A percentile compares a stretch with the other conserved stretches of the same genome.
Conservation (phyloP, 179 eudicot species). For the Corrigiola litoralis region DNA sequence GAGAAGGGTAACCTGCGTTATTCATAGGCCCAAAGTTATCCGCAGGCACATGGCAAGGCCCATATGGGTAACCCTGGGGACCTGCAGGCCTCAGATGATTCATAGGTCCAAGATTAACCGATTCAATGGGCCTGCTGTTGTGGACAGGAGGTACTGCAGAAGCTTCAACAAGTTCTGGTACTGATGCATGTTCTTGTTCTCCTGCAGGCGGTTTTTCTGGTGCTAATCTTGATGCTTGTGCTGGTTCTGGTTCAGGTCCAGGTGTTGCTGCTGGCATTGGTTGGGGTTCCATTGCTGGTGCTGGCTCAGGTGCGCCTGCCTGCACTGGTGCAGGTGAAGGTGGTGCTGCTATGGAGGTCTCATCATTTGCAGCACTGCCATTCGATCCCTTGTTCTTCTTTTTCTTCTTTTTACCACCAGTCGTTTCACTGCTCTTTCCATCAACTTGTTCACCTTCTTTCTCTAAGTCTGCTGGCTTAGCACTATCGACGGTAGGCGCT, state of each 20-base stretch:
- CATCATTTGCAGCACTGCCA: slow-evolving; percentile 7
- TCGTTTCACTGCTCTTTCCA: slow-evolving; percentile 2
- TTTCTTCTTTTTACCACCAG: slow-evolving; percentile 26
- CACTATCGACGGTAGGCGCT: neutral
- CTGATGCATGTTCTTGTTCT: neutral
- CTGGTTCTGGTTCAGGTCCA: neutral
- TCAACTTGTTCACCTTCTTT: slow-evolving; percentile 3
- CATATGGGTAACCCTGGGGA: neutral
- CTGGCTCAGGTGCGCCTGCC: neutral
- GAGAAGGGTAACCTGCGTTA: slow-evolving; percentile 9
- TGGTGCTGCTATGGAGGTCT: neutral
- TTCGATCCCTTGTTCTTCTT: slow-evolving; percentile 20
- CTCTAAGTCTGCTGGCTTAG: slow-evolving; percentile 1
- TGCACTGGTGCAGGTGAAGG: neutral
- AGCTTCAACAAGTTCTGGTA: neutral
- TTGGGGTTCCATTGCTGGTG: too few relatives aligned
- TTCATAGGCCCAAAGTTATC: slow-evolving; percentile 13
- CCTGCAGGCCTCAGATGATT: slow-evolving; percentile 5
- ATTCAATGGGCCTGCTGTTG: slow-evolving; percentile 8
- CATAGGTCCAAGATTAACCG: neutral
- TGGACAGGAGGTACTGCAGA: slow-evolving; percentile 1
- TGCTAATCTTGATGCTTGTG: neutral
- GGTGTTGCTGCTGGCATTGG: slow-evolving; percentile 1
- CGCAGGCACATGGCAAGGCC: neutral
- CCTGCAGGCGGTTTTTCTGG: neutral